Percentiles rank a stretch among this genome's conserved stretches.
Conservation (phyloP, 2,329 filamentous ascomycete species). For the Fusarium sp. region DNA sequence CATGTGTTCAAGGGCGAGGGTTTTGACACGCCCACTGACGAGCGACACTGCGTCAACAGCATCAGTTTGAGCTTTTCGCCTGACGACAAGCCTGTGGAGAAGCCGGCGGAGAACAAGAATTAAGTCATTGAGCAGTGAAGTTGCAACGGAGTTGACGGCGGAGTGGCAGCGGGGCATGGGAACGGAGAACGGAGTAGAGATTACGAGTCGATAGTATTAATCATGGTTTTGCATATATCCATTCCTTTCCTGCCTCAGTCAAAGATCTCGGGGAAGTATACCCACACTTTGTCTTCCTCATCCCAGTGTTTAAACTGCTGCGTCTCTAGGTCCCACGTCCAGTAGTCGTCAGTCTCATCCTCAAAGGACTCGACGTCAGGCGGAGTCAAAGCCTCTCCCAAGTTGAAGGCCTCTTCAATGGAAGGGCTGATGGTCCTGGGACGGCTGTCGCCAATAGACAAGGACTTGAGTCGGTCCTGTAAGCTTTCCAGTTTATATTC, state of each 20-base stretch:
- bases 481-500: conserved; percentile 6
- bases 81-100: conserved; percentile 65
- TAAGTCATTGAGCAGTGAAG: conserved; percentile 23
- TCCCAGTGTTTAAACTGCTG: conserved; percentile 42
- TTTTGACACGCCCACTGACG: conserved; percentile 86
- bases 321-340: conserved; percentile 34
- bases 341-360: conserved; percentile 37
- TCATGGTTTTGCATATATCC: background rate
- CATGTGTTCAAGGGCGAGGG: conserved; percentile 95
- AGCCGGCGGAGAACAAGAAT: conserved; percentile 51
- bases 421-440: background rate
- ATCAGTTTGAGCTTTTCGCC: conserved; percentile 85
- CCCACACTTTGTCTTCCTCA: conserved; percentile 32
- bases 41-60: conserved; percentile 97
- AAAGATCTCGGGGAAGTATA: conserved; percentile 42
- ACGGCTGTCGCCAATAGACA: conserved; percentile 8
- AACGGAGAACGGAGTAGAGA: background rate
- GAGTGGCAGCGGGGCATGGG: background rate
- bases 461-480: conserved; percentile 1
- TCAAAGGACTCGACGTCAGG: conserved; percentile 36
- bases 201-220: background rate
- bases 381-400: conserved; percentile 29
- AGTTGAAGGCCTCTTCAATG: conserved; percentile 31
- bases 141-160: background rate
- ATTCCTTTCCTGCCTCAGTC: conserved; percentile 26